Evolutionary conservation across 1,284 basidiomycete species (phyloP).

Genomic region (Heliocybe sulcata): DNA sequence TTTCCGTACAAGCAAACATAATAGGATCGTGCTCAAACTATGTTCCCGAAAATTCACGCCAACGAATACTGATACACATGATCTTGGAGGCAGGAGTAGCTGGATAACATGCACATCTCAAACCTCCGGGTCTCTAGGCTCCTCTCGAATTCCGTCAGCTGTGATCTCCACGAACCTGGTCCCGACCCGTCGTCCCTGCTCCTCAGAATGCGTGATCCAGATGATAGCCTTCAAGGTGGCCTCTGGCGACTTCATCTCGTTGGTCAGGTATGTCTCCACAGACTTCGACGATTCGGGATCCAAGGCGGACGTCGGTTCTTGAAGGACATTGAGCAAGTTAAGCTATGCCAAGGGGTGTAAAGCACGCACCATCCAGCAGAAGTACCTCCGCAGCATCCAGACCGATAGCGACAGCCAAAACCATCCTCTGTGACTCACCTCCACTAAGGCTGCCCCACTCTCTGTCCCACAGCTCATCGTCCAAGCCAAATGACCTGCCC

Average conservation of each 20-base stretch:
- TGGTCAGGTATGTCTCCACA: slow-evolving; percentile 58
- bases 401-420: slow-evolving; percentile 67
- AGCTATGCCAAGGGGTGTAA: neutral
- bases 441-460: slow-evolving; percentile 76
- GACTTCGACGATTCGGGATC: slow-evolving; percentile 58
- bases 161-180: slow-evolving; percentile 57
- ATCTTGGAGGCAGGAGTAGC: no score
- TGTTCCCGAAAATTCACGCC: neutral
- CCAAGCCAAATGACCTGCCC: slow-evolving; percentile 63
- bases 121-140: slow-evolving; percentile 11
- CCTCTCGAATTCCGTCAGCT: slow-evolving; percentile 39
- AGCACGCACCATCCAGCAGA: slow-evolving; percentile 71
- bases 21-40: neutral
- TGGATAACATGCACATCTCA: no score
- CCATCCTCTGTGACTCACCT: slow-evolving; percentile 79
- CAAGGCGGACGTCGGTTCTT: slow-evolving; percentile 84
- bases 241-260: slow-evolving; percentile 40
- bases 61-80: neutral
- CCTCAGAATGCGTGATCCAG: slow-evolving; percentile 85
- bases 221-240: slow-evolving; percentile 63
- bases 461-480: slow-evolving; percentile 64
- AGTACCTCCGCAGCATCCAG: slow-evolving; percentile 72
- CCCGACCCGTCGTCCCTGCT: slow-evolving; percentile 70
- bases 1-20: no score
- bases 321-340: neutral